Conservation (phyloP, 1,139 yeast genomes). For the Yamadazyma trypodendri region DNA sequence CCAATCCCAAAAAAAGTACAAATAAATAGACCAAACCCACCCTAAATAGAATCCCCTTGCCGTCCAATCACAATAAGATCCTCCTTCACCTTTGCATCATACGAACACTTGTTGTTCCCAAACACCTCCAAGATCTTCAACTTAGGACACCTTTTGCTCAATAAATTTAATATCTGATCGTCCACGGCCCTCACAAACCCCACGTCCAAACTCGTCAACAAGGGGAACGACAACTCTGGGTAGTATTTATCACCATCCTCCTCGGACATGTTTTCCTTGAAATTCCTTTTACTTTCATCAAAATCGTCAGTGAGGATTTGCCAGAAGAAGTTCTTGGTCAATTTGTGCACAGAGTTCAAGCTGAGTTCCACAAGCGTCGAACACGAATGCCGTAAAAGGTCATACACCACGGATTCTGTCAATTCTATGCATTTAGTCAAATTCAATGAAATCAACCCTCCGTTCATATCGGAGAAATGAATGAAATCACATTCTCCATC, state of each 20-base stretch:
- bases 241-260: constrained; percentile 18
- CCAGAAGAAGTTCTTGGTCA: constrained; percentile 51
- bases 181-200: constrained; percentile 79
- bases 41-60: constrained; percentile 9
- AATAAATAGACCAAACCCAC: neutral
- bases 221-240: constrained; percentile 37
- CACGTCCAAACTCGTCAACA: constrained; percentile 62
- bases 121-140: constrained; percentile 71
- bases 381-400: constrained; percentile 63
- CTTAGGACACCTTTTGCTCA: constrained; percentile 59
- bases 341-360: constrained; percentile 65
- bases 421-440: constrained; percentile 65
- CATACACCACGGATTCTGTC: constrained; percentile 59
- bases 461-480: constrained; percentile 31
- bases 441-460: constrained; percentile 61
- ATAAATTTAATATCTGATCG: constrained; percentile 53
- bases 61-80: constrained; percentile 73
- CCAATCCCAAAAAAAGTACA: too few species aligned
- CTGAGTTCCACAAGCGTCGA: constrained; percentile 65
- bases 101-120: constrained; percentile 71
- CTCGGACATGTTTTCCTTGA: constrained; percentile 23
- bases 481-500: constrained; percentile 66
- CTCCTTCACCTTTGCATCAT: constrained; percentile 48
- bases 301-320: constrained; percentile 39
- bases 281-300: constrained; percentile 21